A percentile compares a stretch with the other conserved stretches of the same genome.
Conservation (phyloP, 257 asterid species). For the Petrea volubilis region DNA sequence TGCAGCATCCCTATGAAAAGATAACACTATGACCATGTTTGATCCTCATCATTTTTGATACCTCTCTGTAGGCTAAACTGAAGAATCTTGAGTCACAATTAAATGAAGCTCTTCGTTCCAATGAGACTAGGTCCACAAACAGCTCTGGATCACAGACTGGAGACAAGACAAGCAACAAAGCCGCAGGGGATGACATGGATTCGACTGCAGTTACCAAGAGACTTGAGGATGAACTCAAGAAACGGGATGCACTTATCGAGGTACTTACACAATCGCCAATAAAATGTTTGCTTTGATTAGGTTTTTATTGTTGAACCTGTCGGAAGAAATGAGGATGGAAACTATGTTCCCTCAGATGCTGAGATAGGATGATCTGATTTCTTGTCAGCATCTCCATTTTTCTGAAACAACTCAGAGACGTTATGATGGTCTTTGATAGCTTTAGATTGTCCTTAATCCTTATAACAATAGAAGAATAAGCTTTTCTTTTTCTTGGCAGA, state of each 20-base stretch:
- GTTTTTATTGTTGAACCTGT: conserved; percentile 9
- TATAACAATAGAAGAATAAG: conserved; percentile 13
- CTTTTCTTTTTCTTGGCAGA: conserved; percentile 43
- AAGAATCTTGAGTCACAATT: conserved; percentile 69
- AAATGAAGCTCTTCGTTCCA: conserved; percentile 61
- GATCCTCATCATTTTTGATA: conserved; percentile 24
- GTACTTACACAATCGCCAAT: conserved; percentile 35
- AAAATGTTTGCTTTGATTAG: background rate
- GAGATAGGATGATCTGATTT: conserved; percentile 17
- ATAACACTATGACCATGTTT: conserved; percentile 2
- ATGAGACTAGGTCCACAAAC: conserved; percentile 46
- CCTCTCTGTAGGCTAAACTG: conserved; percentile 64
- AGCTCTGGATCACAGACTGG: conserved; percentile 48
- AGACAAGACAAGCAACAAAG: conserved; percentile 41
- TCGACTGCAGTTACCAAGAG: conserved; percentile 82
- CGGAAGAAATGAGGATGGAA: conserved; percentile 12
- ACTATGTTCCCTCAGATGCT: conserved; percentile 3
- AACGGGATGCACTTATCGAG: conserved; percentile 98
- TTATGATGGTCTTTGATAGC: conserved; percentile 15
- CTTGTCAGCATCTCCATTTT: conserved; percentile 15
- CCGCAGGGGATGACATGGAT: conserved; percentile 57
- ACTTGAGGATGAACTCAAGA: conserved; percentile 95
- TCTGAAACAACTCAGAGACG: conserved; percentile 1
- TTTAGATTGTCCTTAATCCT: background rate
- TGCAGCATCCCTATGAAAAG: conserved; percentile 1